These are phyloP conservation scores for Ehretia macrophylla DNA, from an alignment of 257 asterid species.

Conservation along the genomic window DNA sequence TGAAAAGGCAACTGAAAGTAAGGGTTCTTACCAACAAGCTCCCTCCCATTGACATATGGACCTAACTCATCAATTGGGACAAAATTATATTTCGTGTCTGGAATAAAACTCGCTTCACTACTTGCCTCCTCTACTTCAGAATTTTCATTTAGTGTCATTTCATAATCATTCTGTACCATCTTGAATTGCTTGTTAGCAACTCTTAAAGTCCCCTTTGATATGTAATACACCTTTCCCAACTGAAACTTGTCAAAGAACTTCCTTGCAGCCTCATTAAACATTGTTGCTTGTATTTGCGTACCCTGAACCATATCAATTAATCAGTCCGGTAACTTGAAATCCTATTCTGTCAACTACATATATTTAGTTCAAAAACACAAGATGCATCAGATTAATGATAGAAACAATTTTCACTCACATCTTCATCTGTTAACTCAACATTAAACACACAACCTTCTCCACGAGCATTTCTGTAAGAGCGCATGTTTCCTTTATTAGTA, in stretches of 20 bases:
- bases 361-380: background rate
- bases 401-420: slow-evolving; percentile 44
- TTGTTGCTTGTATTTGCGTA: slow-evolving; percentile 96
- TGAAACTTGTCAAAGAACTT: slow-evolving; percentile 83
- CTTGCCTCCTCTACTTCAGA: slow-evolving; percentile 79
- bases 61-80: slow-evolving; percentile 87
- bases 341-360: background rate
- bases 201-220: slow-evolving; percentile 75
- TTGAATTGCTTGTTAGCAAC: slow-evolving; percentile 92
- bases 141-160: slow-evolving; percentile 81
- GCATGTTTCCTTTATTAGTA: slow-evolving; percentile 74
- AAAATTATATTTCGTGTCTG: slow-evolving; percentile 68
- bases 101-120: slow-evolving; percentile 61
- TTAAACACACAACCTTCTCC: slow-evolving; percentile 99
- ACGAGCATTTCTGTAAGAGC: slow-evolving; percentile 67
- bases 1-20: background rate
- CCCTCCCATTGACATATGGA: slow-evolving; percentile 79
- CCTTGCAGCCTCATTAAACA: slow-evolving; percentile 91
- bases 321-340: background rate
- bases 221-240: slow-evolving; percentile 88
- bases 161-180: slow-evolving; percentile 83
- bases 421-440: slow-evolving; percentile 92
- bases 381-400: background rate
- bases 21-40: slow-evolving; percentile 70
- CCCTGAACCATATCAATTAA: slow-evolving; percentile 48